A percentile compares a stretch with the other conserved stretches of the same genome.
phyloP scores from a whole-genome alignment of 768 basidiomycete genomes.

The Coprinopsis cinerea region DNA sequence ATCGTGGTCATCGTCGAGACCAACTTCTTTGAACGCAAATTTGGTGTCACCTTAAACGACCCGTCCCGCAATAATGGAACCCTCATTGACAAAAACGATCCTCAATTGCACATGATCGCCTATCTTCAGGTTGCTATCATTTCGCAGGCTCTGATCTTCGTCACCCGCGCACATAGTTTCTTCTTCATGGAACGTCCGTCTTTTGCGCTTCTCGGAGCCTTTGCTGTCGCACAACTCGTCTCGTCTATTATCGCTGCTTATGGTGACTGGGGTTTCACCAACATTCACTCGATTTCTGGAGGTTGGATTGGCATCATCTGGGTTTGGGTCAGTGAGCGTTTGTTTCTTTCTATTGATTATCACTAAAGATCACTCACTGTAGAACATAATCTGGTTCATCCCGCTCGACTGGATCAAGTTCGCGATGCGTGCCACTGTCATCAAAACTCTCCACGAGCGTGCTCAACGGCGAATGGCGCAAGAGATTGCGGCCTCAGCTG shows the following conservation, averaged over 20 bases:
- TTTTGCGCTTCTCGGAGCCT: slow-evolving; percentile 80
- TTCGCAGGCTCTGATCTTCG: slow-evolving; percentile 96
- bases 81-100: slow-evolving; percentile 52
- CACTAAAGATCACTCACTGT: slow-evolving; percentile 13
- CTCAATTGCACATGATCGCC: slow-evolving; percentile 80
- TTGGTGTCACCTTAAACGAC: slow-evolving; percentile 55
- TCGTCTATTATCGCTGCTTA: slow-evolving; percentile 95
- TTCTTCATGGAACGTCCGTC: slow-evolving; percentile 98
- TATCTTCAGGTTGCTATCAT: slow-evolving; percentile 98
- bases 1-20: slow-evolving; percentile 84
- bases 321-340: slow-evolving; percentile 71
- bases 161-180: slow-evolving; percentile 90
- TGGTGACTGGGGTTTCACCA: slow-evolving; percentile 92
- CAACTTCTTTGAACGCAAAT: slow-evolving; percentile 83
- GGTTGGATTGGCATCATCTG: slow-evolving; percentile 97
- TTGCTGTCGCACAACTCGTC: slow-evolving; percentile 89
- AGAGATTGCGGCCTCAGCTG: slow-evolving; percentile 32
- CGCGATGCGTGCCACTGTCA: slow-evolving; percentile 89
- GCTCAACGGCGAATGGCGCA: slow-evolving; percentile 45
- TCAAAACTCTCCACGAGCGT: slow-evolving; percentile 76
- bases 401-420: slow-evolving; percentile 97
- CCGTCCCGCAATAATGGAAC: slow-evolving; percentile 11
- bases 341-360: background rate
- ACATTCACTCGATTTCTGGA: slow-evolving; percentile 73
- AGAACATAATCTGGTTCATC: slow-evolving; percentile 96